Percentiles rank a stretch among this genome's conserved stretches.
Evolutionary conservation across 208 protist genomes (phyloP).

Genomic region (Acanthamoeba healyi): DNA sequence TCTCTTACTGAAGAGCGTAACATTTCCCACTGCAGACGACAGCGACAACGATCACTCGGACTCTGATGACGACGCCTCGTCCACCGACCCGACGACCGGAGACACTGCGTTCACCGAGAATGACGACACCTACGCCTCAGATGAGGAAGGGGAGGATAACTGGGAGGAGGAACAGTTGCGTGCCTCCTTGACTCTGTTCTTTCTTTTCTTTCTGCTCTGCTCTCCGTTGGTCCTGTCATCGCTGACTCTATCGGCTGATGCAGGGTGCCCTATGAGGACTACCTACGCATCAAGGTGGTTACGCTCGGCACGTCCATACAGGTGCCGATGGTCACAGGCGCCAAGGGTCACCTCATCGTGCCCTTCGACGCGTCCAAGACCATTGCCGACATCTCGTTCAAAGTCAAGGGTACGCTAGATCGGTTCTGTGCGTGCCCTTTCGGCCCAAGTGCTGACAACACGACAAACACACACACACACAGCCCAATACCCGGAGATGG

Average conservation of each 20-base stretch:
- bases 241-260: background rate
- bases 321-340: background rate
- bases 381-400: conserved; percentile 23
- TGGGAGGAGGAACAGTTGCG: conserved; percentile 66
- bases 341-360: conserved; percentile 32
- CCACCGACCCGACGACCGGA: conserved; percentile 45
- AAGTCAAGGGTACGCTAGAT: conserved; percentile 50
- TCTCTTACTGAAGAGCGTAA: too few relatives aligned
- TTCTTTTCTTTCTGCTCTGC: background rate
- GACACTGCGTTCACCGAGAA: conserved; percentile 68
- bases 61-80: conserved; percentile 39
- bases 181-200: background rate
- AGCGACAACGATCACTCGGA: conserved; percentile 26
- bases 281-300: conserved; percentile 64
- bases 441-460: background rate
- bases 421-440: background rate
- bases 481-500: conserved; percentile 72
- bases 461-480: background rate
- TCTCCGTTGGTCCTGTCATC: background rate
- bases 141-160: conserved; percentile 64
- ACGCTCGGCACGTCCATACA: conserved; percentile 59
- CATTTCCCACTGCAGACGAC: background rate
- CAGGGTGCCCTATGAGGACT: conserved; percentile 68
- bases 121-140: conserved; percentile 64
- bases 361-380: conserved; percentile 52